phyloP scores from a whole-genome alignment of 2,329 filamentous ascomycete genomes.

The Ceratocystis albifundus region DNA sequence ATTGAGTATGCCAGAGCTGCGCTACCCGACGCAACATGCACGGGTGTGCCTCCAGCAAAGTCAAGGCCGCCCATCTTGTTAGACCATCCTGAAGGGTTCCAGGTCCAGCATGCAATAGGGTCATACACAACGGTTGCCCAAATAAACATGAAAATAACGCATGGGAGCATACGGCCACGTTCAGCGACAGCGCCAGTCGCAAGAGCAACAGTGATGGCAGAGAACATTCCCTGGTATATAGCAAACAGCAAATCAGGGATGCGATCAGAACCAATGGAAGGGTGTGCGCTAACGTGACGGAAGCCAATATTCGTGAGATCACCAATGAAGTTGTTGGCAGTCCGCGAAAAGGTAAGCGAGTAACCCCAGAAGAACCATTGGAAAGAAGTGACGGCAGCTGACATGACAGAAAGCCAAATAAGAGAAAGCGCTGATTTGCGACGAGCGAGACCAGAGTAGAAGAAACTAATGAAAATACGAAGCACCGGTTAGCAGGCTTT shows the following conservation, averaged over 20 bases:
- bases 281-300: slow-evolving; percentile 59
- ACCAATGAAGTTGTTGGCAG: slow-evolving; percentile 63
- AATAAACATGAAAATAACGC: slow-evolving; percentile 84
- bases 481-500: neutral
- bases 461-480: slow-evolving; percentile 43
- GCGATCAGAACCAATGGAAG: slow-evolving; percentile 59
- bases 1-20: slow-evolving; percentile 82
- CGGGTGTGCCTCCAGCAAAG: slow-evolving; percentile 81
- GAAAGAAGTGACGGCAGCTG: slow-evolving; percentile 69
- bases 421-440: slow-evolving; percentile 81
- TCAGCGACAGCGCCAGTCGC: slow-evolving; percentile 78
- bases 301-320: slow-evolving; percentile 71
- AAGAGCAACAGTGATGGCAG: slow-evolving; percentile 72
- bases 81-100: slow-evolving; percentile 75
- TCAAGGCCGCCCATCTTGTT: slow-evolving; percentile 70
- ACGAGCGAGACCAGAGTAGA: slow-evolving; percentile 82
- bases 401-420: slow-evolving; percentile 85
- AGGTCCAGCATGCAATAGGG: slow-evolving; percentile 89
- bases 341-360: slow-evolving; percentile 69
- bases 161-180: slow-evolving; percentile 76
- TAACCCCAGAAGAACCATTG: slow-evolving; percentile 96
- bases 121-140: slow-evolving; percentile 88
- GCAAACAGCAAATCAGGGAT: slow-evolving; percentile 78
- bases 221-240: slow-evolving; percentile 82
- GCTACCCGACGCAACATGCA: slow-evolving; percentile 74